These are phyloP conservation scores for Aristolochia contorta DNA, from an alignment of 164 flowering plant genomes.

Conservation along the genomic window DNA sequence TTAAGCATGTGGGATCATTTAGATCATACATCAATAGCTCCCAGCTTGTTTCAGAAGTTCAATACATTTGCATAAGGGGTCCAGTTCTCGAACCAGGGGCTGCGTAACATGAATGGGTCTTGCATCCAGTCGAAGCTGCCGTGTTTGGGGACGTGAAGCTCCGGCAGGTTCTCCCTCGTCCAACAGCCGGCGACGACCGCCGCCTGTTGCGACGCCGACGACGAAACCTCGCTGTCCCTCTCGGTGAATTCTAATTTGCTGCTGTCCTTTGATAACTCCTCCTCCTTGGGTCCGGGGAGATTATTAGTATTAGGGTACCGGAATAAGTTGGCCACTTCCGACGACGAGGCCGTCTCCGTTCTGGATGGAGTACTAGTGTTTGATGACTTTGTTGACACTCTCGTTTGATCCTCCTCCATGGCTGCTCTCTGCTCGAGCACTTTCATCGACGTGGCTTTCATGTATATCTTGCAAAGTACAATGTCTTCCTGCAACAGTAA, in stretches of 20 bases:
- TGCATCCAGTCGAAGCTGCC: conserved; percentile 45
- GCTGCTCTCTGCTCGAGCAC: conserved; percentile 82
- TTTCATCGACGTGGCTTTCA: conserved; percentile 88
- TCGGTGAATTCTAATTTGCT: conserved; percentile 1
- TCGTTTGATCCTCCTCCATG: conserved; percentile 41
- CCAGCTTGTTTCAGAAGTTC: conserved; percentile 22
- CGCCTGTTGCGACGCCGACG: not conserved
- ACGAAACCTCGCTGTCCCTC: conserved; percentile 6
- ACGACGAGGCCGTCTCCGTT: conserved; percentile 16
- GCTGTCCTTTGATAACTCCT: not conserved
- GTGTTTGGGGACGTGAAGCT: conserved; percentile 54
- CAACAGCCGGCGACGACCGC: conserved; percentile 1
- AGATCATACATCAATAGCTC: too few species aligned
- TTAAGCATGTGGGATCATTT: too few species aligned
- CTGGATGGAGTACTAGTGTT: conserved; percentile 11
- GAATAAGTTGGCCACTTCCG: conserved; percentile 9
- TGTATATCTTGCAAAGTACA: conserved; percentile 80
- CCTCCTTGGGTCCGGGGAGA: not conserved
- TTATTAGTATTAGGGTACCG: not conserved
- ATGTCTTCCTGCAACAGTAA: conserved; percentile 22
- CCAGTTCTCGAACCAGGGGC: conserved; percentile 61
- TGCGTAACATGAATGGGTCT: conserved; percentile 39
- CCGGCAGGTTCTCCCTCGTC: conserved; percentile 29
- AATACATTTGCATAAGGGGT: conserved; percentile 10
- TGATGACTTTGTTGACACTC: too few species aligned